Base-by-base conservation (phyloP, 106 monocot species). In the Dendrobium huoshanense region DNA sequence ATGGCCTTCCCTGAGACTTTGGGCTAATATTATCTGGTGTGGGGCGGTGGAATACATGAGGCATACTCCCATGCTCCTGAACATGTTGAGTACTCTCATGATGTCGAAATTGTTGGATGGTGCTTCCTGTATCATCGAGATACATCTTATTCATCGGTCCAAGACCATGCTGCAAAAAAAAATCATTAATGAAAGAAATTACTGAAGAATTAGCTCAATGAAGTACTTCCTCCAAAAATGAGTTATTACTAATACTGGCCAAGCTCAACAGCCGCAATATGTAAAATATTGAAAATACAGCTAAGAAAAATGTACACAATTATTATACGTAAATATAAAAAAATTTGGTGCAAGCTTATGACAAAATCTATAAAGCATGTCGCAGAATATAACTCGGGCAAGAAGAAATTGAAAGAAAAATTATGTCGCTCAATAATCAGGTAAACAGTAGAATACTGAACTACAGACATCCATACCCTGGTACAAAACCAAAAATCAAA, bases 101-200 rank as follows among this genome's bases (percentile, higher is more conserved):
- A 4, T 51, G 82, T 1, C 29, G 54, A 18, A 82, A 78, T 5
- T 65, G 72, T 49, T 87, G 88, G 41, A 29, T 80, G 58, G 54
- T 80, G 77, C 45, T 59, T 67, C 58, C 85, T 65, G 49, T 59
- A 75, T 83, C 83, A 59, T 77, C 73, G 44, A 81, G 78, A 79
- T 84, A 31, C 75, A 65, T 94, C 82, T 75, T 86, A 78, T 81
- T 87, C 61, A 80, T 54, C n/a, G 87, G 41, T 83, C 75, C 79
- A 81, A 75, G 79, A 78, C 43, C 81, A 85, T 83, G 86, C 96
- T 94, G 90, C 92, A 90, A 83, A 37, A 76, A 31, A 10, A 41
- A 43, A 7, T 9, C 13, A 75, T 75, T 16, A 75, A 75, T 44
- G 22, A 76, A 76, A 27, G 13, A 76, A 25, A 49, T 47, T 49